These are phyloP conservation scores for Talaromyces stipitatus DNA, from an alignment of 495 filamentous ascomycete genomes.

Conservation along the genomic window DNA sequence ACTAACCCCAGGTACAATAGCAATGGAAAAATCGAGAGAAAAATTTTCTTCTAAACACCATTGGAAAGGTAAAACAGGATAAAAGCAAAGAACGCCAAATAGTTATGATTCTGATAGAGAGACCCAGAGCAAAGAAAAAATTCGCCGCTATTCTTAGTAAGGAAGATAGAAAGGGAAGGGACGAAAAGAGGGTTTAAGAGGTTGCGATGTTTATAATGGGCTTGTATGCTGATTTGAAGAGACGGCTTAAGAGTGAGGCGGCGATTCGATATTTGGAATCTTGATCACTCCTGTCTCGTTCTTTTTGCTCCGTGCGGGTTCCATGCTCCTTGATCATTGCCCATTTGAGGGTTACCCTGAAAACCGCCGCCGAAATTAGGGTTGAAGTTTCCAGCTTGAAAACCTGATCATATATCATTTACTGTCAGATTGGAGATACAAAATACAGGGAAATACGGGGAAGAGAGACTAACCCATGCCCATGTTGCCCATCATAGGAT, in stretches of 20 bases:
- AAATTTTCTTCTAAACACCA: not conserved
- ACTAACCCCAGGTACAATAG: too few relatives aligned
- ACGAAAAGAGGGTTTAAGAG: not conserved
- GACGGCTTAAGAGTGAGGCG: too few relatives aligned
- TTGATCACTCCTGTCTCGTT: constrained; percentile 54
- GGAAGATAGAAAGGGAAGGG: not conserved
- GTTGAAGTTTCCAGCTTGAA: constrained; percentile 55
- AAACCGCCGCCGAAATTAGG: constrained; percentile 76
- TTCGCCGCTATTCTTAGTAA: not conserved
- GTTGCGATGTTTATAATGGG: not conserved
- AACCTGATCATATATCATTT: not conserved
- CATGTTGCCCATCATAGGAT: constrained; percentile 52
- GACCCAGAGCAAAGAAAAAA: not conserved
- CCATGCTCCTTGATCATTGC: constrained; percentile 51
- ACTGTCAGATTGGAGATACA: not conserved
- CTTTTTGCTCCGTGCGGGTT: constrained; percentile 83
- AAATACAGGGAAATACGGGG: constrained; percentile 37
- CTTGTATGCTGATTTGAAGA: not conserved
- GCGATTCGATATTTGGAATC: too few relatives aligned
- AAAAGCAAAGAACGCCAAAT: not conserved
- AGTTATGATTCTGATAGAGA: not conserved
- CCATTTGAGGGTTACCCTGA: constrained; percentile 57
- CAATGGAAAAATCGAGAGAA: not conserved
- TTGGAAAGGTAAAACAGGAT: not conserved
- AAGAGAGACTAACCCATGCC: constrained; percentile 44